Conservation (phyloP, 768 basidiomycete genomes). For the Trametes meyenii region DNA sequence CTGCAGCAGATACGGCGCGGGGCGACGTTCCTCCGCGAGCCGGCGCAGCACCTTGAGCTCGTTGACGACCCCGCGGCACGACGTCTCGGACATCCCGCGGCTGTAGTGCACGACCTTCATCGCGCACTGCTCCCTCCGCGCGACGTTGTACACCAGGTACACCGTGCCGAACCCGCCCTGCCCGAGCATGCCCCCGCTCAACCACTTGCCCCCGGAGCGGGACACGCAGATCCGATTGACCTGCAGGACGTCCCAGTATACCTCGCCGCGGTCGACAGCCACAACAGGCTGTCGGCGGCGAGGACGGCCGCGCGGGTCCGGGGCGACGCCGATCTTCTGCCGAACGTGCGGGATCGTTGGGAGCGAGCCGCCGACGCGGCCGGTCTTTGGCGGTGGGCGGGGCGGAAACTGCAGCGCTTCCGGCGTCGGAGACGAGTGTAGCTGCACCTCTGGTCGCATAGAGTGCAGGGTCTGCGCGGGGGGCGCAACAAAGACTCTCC, state of each 20-base stretch:
- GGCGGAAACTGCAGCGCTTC: not conserved
- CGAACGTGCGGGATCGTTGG: not conserved
- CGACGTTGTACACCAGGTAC: constrained; percentile 22
- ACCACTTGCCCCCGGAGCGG: not conserved
- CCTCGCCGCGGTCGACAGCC: not conserved
- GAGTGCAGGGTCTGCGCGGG: not conserved
- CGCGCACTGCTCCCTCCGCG: constrained; percentile 10
- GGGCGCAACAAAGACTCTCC: not conserved
- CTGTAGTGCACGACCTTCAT: constrained; percentile 28
- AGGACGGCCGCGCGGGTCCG: not conserved
- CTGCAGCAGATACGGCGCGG: constrained; percentile 21
- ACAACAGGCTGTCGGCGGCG: not conserved
- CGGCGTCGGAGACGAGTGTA: not conserved
- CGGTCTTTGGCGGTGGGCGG: not conserved
- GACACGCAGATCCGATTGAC: constrained; percentile 3
- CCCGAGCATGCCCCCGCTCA: constrained; percentile 18
- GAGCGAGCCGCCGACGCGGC: not conserved
- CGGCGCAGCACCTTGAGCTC: constrained; percentile 26
- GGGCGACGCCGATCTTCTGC: constrained; percentile 9
- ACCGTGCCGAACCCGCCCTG: constrained; percentile 27
- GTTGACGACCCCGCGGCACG: constrained; percentile 23
- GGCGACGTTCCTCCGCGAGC: not conserved
- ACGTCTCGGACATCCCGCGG: constrained; percentile 1
- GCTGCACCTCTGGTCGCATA: not conserved
- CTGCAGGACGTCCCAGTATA: constrained; percentile 11